Conservation (phyloP, 192 early-diverging fungal species). For the Backusella macrospora region DNA sequence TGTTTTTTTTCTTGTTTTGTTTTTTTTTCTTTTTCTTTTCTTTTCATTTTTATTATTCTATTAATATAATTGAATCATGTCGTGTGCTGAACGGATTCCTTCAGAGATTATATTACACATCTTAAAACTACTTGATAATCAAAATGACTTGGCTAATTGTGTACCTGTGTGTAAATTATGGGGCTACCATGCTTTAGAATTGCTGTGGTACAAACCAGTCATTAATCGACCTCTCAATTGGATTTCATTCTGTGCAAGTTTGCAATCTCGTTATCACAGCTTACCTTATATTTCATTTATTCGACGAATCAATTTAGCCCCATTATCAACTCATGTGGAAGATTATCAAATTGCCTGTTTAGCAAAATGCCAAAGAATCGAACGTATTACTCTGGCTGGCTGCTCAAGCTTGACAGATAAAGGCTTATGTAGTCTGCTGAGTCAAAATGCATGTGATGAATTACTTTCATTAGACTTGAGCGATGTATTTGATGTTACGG, state of each 20-base stretch:
- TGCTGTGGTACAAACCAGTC: constrained; percentile 56
- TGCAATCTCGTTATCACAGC: constrained; percentile 7
- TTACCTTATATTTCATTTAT: constrained; percentile 53
- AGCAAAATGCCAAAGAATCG: constrained; percentile 47
- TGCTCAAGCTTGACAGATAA: constrained; percentile 48
- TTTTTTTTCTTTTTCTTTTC: background rate
- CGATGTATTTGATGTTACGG: constrained; percentile 49
- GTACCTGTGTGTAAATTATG: constrained; percentile 55
- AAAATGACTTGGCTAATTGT: constrained; percentile 48
- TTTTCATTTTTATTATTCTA: background rate
- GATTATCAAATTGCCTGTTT: constrained; percentile 44
- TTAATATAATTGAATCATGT: background rate
- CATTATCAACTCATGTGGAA: constrained; percentile 43
- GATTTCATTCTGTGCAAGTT: constrained; percentile 26
- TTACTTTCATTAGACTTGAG: constrained; percentile 57
- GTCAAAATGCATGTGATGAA: constrained; percentile 26
- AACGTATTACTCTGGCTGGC: constrained; percentile 54
- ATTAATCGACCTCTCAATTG: constrained; percentile 33
- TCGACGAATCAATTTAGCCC: constrained; percentile 60
- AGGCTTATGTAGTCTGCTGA: constrained; percentile 48
- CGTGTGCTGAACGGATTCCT: constrained; percentile 39
- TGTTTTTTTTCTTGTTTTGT: constrained; percentile 11
- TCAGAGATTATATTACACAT: constrained; percentile 58
- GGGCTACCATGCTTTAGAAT: constrained; percentile 57
- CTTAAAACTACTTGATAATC: constrained; percentile 44